phyloP scores from a whole-genome alignment of 805 yeast species.

The Candida bentonensis region DNA sequence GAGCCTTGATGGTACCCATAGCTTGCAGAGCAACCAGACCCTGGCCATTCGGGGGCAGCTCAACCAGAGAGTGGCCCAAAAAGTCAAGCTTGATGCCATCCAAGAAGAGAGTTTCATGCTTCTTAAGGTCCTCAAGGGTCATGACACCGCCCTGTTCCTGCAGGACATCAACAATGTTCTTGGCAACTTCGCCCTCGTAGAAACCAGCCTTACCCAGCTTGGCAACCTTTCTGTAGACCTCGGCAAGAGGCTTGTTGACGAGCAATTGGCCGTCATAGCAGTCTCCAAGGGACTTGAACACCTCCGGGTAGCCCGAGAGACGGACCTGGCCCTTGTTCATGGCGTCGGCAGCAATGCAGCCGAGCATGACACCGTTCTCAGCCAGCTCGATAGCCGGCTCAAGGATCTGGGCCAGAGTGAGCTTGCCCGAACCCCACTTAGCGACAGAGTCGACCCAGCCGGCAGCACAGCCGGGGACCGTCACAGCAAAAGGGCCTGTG shows the following conservation, averaged over 20 bases:
- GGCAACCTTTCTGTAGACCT: constrained; percentile 38
- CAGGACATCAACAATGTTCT: constrained; percentile 43
- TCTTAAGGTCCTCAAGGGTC: constrained; percentile 37
- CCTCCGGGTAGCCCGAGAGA: constrained; percentile 24
- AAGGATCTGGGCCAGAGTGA: constrained; percentile 38
- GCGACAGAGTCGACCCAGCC: constrained; percentile 65
- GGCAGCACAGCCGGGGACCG: constrained; percentile 70
- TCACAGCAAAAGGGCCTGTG: constrained; percentile 43
- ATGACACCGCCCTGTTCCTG: constrained; percentile 41
- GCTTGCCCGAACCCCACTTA: constrained; percentile 60
- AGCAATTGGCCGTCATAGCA: constrained; percentile 42
- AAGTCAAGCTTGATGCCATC: constrained; percentile 48
- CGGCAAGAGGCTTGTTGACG: constrained; percentile 38
- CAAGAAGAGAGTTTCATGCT: constrained; percentile 47
- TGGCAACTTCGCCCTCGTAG: constrained; percentile 59
- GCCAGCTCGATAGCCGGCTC: constrained; percentile 43
- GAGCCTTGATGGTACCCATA: constrained; percentile 46
- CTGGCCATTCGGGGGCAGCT: constrained; percentile 76
- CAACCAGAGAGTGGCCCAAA: constrained; percentile 41
- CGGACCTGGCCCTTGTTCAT: constrained; percentile 33
- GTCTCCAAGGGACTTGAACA: constrained; percentile 22
- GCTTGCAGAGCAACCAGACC: constrained; percentile 66
- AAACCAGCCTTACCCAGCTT: constrained; percentile 48
- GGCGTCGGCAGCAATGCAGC: constrained; percentile 38
- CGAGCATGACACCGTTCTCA: constrained; percentile 50